phyloP scores from a whole-genome alignment of 768 basidiomycete genomes.

The Boletus insuetus region DNA sequence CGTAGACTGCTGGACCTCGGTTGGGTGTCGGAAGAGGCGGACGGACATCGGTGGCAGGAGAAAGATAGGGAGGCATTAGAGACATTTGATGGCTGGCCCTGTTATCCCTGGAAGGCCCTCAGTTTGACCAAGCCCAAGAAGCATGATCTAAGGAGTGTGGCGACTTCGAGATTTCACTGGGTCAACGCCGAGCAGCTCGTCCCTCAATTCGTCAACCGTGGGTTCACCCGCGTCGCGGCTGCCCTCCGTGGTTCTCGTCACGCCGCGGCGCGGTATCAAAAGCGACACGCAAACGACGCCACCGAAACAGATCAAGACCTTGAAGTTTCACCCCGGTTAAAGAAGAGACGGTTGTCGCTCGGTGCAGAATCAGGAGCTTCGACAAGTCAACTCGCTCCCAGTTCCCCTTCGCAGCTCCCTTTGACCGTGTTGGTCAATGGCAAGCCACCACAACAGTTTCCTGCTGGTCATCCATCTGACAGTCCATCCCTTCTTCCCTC shows the following conservation, averaged over 20 bases:
- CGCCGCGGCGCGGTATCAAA: conserved; percentile 12
- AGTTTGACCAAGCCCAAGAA: conserved; percentile 24
- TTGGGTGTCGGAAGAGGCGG: conserved; percentile 25
- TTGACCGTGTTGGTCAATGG: conserved; percentile 25
- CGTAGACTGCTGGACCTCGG: conserved; percentile 30
- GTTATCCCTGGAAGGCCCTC: conserved; percentile 30
- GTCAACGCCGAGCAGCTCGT: conserved; percentile 31
- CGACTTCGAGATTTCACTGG: conserved; percentile 27
- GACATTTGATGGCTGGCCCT: conserved; percentile 21
- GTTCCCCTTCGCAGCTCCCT: conserved; percentile 6
- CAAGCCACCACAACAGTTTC: conserved; percentile 31
- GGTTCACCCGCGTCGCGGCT: conserved; percentile 18
- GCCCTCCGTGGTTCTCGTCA: conserved; percentile 8
- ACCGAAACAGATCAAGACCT: conserved; percentile 8
- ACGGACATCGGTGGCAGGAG: conserved; percentile 23
- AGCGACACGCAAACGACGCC: conserved; percentile 18
- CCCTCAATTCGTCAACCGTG: conserved; percentile 25
- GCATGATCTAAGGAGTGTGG: conserved; percentile 26
- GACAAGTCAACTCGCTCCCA: background rate
- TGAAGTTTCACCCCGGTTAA: conserved; percentile 20
- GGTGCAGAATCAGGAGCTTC: background rate
- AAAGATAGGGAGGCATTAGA: conserved; percentile 28
- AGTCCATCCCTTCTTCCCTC: background rate
- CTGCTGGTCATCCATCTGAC: conserved; percentile 21
- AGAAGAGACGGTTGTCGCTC: conserved; percentile 25